phyloP scores from a whole-genome alignment of 2,329 filamentous ascomycete species.

The Colletotrichum tamarilloi region DNA sequence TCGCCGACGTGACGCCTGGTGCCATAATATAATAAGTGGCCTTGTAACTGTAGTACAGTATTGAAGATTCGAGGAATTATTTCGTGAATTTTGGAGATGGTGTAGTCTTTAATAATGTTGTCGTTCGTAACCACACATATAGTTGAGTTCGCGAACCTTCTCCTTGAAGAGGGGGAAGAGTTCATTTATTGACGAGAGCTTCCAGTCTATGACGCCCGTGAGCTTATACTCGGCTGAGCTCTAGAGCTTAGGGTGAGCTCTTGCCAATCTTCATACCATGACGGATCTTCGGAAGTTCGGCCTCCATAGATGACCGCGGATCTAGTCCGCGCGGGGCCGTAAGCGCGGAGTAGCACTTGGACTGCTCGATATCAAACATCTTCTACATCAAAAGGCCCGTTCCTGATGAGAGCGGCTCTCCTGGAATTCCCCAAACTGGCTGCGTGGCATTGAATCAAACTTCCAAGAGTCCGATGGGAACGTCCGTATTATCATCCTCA shows the following conservation, averaged over 20 bases:
- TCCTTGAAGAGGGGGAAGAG: background rate
- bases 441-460: background rate
- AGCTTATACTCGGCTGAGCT: background rate
- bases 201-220: background rate
- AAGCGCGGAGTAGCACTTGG: background rate
- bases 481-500: background rate
- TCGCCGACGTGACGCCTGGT: slow-evolving; percentile 6
- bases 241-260: background rate
- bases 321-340: background rate
- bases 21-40: slow-evolving; percentile 3
- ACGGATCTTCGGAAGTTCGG: background rate
- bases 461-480: slow-evolving; percentile 20
- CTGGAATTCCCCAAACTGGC: slow-evolving; percentile 6
- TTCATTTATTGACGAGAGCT: background rate
- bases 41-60: background rate
- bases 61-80: background rate
- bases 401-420: background rate
- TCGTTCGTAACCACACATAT: background rate
- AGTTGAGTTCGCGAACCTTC: accelerated
- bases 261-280: background rate
- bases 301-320: background rate
- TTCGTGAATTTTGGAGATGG: background rate
- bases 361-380: background rate
- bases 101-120: background rate
- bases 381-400: background rate